Evolutionary conservation across 768 basidiomycete species (phyloP), one percentile per base, ranked within the genome.

Genomic region (Jaapia argillacea): DNA sequence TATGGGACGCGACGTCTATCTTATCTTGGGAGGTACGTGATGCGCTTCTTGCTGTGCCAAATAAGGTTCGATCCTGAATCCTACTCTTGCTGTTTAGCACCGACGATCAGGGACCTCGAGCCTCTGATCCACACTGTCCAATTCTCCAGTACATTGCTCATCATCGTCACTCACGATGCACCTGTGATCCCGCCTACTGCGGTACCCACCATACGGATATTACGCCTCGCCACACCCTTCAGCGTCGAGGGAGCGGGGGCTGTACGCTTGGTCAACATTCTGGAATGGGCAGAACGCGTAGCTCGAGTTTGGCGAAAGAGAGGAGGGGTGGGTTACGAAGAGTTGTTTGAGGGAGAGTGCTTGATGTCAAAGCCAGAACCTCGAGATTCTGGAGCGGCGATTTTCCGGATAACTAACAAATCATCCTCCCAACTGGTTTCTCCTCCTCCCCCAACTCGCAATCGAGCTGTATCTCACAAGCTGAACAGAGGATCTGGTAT

Each of bases 231-330:
- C 1, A 41, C 52, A 5, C 66, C 66, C 1, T 48, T 69, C 2
- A 57, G 54, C 6, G 48, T 60, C 24, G 61, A 64, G 43, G 55
- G 56, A 24, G 51, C 51, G 10, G 60, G 61, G 16, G 60, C 65
- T 3, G 46, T 62, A 5, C 64, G 63, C 20, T 54, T 68, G 37
- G 63, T 62, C 6, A 56, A 58, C 33, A 51, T 61, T 1, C 51
- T 69, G 7, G 64, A 63, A n/a, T 66, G 65, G 62, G 67, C 65
- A 1, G 64, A 67, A 45, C 64, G 61, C 4, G 53, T 67, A 5
- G 58, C 58, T 3, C 56, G 61, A n/a, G 21, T 56, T 7, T 69
- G 67, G 67, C 54, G 65, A 3, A 56, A 55, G 31, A 41, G 54
- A 21, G 58, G 59, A 28, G 54, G 56, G n/a, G 49, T 46, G 20